Evolutionary conservation across 1,284 basidiomycete species (phyloP).

Genomic region (Veloboletus limbatus): DNA sequence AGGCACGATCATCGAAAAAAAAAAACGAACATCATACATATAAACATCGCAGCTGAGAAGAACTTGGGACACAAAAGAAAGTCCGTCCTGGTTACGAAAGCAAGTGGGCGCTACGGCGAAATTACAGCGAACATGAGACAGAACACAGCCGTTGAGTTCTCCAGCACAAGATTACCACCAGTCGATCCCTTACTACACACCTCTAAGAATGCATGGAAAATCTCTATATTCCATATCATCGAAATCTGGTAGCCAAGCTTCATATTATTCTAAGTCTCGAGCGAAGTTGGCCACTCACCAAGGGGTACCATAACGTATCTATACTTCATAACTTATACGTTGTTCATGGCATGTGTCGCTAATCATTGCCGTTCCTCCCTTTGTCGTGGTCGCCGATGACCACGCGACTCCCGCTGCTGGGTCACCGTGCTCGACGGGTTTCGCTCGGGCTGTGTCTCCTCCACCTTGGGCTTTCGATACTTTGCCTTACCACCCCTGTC

Average conservation of each 20-base stretch:
- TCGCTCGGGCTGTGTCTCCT: conserved; percentile 1
- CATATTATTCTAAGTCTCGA: neutral
- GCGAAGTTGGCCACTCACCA: conserved; percentile 7
- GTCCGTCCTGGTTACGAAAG: too few relatives aligned
- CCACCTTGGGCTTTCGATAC: conserved; percentile 10
- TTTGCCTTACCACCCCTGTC: conserved; percentile 2
- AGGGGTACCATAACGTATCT: too few relatives aligned
- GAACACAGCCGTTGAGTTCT: too few relatives aligned
- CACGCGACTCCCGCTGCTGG: conserved; percentile 5
- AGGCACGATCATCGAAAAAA: too few relatives aligned
- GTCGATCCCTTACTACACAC: too few relatives aligned
- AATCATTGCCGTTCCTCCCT: neutral
- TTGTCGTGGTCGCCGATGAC: neutral
- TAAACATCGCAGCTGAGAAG: too few relatives aligned
- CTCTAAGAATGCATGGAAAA: too few relatives aligned
- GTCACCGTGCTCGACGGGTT: neutral
- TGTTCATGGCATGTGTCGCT: neutral
- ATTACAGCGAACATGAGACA: too few relatives aligned
- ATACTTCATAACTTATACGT: too few relatives aligned
- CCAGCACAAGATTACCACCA: neutral
- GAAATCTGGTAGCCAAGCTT: neutral
- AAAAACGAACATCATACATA: too few relatives aligned
- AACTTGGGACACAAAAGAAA: too few relatives aligned
- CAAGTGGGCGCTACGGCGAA: too few relatives aligned
- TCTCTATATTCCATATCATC: neutral